Evolutionary conservation across 2,329 filamentous ascomycete species (phyloP), one percentile per base, ranked within the genome.

Genomic region (Calonectria pseudoreteaudii): DNA sequence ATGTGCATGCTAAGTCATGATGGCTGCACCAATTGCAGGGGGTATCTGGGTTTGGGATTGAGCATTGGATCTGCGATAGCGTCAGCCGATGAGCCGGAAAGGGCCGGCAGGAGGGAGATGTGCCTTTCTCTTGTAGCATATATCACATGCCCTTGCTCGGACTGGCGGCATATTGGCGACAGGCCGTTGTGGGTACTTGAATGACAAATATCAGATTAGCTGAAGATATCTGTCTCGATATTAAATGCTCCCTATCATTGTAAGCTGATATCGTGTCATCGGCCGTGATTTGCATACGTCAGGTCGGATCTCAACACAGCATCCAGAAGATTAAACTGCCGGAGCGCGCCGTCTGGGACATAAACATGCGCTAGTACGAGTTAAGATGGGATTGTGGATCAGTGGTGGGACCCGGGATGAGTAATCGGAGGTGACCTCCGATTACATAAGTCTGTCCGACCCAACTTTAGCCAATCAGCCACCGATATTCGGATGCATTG

Each of bases 11-110:
- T 23, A 79, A 56, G 50, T 68, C 70, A 26, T 79, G 78, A 28
- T 75, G 77, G 38, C 69, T 72, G 18, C 78, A 79, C 78, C 78
- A 79, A 65, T 79, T 76, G 50, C 78, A 79, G 13, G 78, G 70
- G 50, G 70, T 73, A 23, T 70, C 66, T 2, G 65, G 72, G 4
- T 69, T 74, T 13, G 74, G 70, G 50, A 78, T 76, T 34, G 74
- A 65, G 44, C 78, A 79, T 74, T 79, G 78, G 36, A 79, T 79
- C 78, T 79, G 36, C 26, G 18, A 31, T 5, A 16, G 13, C 26
- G 47, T 70, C n/a, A 53, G 56, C 9, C 11, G 11, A 26, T 13
- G 23, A 31, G 0, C 13, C 6, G 26, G 20, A 8, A 58, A 47
- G 16, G 52, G 20, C 10, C 16, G 26, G 30, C 10, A 41, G 10